These are phyloP conservation scores for Hericium rajendrae DNA, from an alignment of 768 basidiomycete genomes.

Conservation along the genomic window DNA sequence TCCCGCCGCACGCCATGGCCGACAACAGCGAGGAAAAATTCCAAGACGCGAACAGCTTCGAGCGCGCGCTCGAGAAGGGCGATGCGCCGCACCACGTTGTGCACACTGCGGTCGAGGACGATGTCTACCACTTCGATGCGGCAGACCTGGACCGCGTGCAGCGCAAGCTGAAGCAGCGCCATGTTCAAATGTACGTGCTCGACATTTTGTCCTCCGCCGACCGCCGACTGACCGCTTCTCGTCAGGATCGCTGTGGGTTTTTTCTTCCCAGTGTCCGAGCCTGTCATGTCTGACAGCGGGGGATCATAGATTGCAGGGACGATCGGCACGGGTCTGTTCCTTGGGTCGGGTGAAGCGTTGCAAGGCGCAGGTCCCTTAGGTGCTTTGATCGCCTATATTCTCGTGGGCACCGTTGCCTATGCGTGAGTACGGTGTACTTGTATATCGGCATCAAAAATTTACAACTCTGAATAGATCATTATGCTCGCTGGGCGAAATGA, in stretches of 20 bases:
- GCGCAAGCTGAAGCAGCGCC: constrained; percentile 63
- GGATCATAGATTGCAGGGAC: constrained; percentile 57
- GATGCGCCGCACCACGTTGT: constrained; percentile 16
- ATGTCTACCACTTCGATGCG: constrained; percentile 38
- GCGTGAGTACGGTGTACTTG: constrained; percentile 30
- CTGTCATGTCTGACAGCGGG: not conserved
- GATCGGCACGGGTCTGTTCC: constrained; percentile 65
- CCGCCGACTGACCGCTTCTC: not conserved
- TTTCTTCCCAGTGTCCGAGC: not conserved
- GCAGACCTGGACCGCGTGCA: constrained; percentile 64
- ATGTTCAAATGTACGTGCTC: constrained; percentile 64
- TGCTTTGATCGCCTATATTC: constrained; percentile 50
- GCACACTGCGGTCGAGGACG: constrained; percentile 10
- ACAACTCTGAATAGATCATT: constrained; percentile 32
- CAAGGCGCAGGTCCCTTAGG: constrained; percentile 55
- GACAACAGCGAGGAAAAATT: not conserved
- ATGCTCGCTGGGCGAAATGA: constrained; percentile 69
- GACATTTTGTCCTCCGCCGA: not conserved
- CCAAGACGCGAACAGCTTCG: not conserved
- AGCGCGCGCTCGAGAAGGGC: constrained; percentile 19
- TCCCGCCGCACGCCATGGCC: not conserved
- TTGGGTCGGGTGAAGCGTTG: constrained; percentile 59
- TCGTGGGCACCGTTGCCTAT: constrained; percentile 61
- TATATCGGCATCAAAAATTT: constrained; percentile 22
- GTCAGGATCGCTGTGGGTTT: constrained; percentile 52